These are phyloP conservation scores for Rhynchospora tenuis DNA, from an alignment of 176 grass and related monocot genomes.

Conservation along the genomic window DNA sequence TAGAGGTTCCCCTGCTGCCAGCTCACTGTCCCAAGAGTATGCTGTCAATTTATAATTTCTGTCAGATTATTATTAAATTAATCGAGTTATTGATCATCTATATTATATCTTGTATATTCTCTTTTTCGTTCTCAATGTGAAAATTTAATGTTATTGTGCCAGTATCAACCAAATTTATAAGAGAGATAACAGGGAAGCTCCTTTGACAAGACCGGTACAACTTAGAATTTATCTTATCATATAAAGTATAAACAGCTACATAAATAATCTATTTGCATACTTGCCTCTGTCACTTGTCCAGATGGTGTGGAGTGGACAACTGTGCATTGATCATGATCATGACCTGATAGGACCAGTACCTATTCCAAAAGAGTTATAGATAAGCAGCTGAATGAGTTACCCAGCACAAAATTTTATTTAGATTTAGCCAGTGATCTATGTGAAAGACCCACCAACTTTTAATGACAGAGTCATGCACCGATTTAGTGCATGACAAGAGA, in stretches of 20 bases:
- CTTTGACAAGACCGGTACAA: neutral
- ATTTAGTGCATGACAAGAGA: neutral
- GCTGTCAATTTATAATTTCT: slow-evolving; percentile 43
- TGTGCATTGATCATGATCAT: slow-evolving; percentile 99
- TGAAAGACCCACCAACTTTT: neutral
- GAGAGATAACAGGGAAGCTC: neutral
- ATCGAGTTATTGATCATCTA: neutral
- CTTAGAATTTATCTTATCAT: neutral
- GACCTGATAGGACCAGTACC: slow-evolving; percentile 84
- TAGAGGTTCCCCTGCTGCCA: slow-evolving; percentile 96
- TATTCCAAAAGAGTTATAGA: slow-evolving; percentile 32
- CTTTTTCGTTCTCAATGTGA: neutral
- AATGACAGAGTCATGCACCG: too few species aligned
- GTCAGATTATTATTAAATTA: slow-evolving; percentile 22
- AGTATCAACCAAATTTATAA: neutral
- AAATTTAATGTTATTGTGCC: neutral
- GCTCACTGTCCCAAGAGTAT: slow-evolving; percentile 78
- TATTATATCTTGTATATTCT: neutral
- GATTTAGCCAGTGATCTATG: neutral
- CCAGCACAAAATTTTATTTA: neutral
- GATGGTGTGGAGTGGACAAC: slow-evolving; percentile 51
- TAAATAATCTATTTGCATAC: slow-evolving; percentile 32
- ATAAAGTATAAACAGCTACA: slow-evolving; percentile 5
- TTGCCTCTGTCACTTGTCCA: slow-evolving; percentile 65
- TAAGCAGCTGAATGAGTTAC: neutral